Evolutionary conservation across 2,329 filamentous ascomycete species (phyloP), one percentile per base, ranked within the genome.

Genomic region (Colletotrichum falcatum): DNA sequence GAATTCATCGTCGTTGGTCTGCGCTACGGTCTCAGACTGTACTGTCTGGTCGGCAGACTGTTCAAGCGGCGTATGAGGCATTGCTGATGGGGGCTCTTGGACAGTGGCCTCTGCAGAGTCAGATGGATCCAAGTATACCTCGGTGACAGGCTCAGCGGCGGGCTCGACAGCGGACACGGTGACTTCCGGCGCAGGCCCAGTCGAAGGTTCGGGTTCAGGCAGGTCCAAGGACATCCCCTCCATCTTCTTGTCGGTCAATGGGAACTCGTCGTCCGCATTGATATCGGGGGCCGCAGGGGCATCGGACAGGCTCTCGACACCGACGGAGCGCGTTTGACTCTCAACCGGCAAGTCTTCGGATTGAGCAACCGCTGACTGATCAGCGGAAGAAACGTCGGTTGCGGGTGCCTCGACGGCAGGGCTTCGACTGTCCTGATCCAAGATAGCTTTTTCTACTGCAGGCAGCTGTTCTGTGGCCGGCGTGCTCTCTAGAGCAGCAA

Each of bases 281-380:
- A 39, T n/a, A 42, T 42, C 35, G 37, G n/a, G 73, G 46, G 59
- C 73, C 30, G 35, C 33, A n/a, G 69, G 49, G 18, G 64, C 71
- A 35, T 30, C 65, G 66, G 39, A 64, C 39, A 77, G 74, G 6
- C 74, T 72, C n/a, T 74, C 75, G 5, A 65, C 70, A 12, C 61
- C 54, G 35, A 28, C 35, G 35, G 54, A 58, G n/a, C 35, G 35
- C 37, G n/a, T 42, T 42, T 42, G 35, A 42, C 54, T 28, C 2
- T 58, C 54, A 4, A 12, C 35, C 20, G 54, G 35, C 35, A 42
- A 28, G 4, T 58, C 20, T 26, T 58, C 35, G 23, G 35, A 11
- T 30, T 42, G 54, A 16, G 35, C 8, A 8, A 28, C 23, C 12
- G 54, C 54, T 12, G 23, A 18, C 54, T 58, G 54, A 39, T 58